A percentile compares a stretch with the other conserved stretches of the same genome.
Evolutionary conservation across 2,329 filamentous ascomycete species (phyloP).

Genomic region (Ceratocystis diversiconidia): DNA sequence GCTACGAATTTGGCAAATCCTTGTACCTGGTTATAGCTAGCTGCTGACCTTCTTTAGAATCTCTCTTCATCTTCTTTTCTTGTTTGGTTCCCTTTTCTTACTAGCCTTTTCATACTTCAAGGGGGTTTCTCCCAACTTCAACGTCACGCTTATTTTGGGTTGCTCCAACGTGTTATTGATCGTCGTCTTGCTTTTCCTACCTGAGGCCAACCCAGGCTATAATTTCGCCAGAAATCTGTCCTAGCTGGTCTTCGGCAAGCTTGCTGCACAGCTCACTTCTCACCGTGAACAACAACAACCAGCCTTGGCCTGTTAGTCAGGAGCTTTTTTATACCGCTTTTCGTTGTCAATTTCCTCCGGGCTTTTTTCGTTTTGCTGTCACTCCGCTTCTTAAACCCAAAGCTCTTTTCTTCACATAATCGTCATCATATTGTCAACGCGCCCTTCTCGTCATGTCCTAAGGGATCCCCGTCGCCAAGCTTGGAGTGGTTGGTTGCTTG

Average conservation of each 20-base stretch:
- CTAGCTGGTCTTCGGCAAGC: not conserved
- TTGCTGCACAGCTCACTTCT: not conserved
- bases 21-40: conserved; percentile 3
- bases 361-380: not conserved
- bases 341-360: not conserved
- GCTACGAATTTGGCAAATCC: not conserved
- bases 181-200: not conserved
- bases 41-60: not conserved
- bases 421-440: not conserved
- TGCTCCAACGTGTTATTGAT: not conserved
- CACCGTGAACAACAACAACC: not conserved
- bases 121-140: not conserved
- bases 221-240: not conserved
- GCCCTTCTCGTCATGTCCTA: conserved; percentile 4
- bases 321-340: not conserved
- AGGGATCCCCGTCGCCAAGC: conserved; percentile 1
- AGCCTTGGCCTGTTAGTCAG: not conserved
- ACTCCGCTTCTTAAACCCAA: not conserved
- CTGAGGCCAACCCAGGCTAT: not conserved
- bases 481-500: conserved; percentile 7
- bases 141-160: not conserved
- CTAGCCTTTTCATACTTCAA: not conserved
- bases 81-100: not conserved
- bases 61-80: not conserved
- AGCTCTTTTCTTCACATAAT: not conserved